phyloP scores from a whole-genome alignment of 371 early-diverging fungal species.

The Cladochytrium tenue region DNA sequence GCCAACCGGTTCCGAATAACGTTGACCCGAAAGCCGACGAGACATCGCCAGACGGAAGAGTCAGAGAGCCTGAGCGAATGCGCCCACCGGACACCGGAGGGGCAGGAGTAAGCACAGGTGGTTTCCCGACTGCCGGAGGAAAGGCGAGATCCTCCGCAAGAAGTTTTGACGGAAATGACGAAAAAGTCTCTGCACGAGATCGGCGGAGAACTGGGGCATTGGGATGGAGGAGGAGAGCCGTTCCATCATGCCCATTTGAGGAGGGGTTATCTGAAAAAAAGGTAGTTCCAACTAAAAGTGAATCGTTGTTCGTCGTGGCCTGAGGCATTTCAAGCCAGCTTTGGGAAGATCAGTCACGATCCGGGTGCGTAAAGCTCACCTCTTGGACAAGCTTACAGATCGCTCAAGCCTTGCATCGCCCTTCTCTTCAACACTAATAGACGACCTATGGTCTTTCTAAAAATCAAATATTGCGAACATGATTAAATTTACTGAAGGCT shows the following conservation, averaged over 20 bases:
- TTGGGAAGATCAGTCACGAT: no score
- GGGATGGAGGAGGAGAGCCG: background rate
- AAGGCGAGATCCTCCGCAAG: conserved; percentile 37
- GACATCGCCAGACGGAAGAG: conserved; percentile 51
- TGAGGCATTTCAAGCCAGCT: no score
- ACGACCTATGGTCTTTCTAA: no score
- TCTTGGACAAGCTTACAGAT: no score
- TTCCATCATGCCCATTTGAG: no score
- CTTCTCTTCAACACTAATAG: no score
- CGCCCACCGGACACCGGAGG: conserved; percentile 37
- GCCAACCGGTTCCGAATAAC: conserved; percentile 68
- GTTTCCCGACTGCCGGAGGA: conserved; percentile 23
- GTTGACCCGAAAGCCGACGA: conserved; percentile 65
- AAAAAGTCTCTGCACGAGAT: conserved; percentile 79
- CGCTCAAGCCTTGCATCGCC: no score
- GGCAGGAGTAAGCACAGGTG: conserved; percentile 11
- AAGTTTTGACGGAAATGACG: conserved; percentile 61
- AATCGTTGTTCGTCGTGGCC: no score
- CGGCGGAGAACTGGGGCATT: conserved; percentile 39
- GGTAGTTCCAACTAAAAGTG: conserved; percentile 1
- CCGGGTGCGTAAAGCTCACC: no score
- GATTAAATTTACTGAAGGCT: no score
- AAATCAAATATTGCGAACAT: no score
- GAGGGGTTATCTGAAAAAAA: no score
- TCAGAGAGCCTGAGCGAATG: conserved; percentile 57